A percentile compares a stretch with the other conserved stretches of the same genome.
phyloP scores from a whole-genome alignment of 768 basidiomycete species.

The Kwoniella sp. region DNA sequence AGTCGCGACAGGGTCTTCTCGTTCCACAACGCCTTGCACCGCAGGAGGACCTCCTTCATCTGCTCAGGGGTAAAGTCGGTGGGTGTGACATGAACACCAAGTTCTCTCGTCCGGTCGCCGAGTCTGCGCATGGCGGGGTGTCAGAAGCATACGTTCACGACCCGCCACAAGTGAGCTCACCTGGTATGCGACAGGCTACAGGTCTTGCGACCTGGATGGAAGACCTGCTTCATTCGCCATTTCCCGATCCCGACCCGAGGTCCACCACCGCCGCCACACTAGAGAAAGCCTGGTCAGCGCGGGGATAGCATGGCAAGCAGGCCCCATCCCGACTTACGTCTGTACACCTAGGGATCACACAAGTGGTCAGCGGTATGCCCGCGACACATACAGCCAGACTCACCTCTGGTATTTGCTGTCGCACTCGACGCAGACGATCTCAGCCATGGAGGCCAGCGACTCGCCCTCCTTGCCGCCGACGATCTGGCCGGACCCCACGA shows the following conservation, averaged over 20 bases:
- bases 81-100: conserved; percentile 45
- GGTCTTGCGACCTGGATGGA: conserved; percentile 47
- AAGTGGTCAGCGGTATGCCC: neutral
- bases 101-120: conserved; percentile 38
- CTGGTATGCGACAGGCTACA: conserved; percentile 46
- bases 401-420: conserved; percentile 45
- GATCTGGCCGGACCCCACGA: conserved; percentile 28
- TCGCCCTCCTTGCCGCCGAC: conserved; percentile 23
- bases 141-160: neutral
- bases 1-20: conserved; percentile 44
- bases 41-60: conserved; percentile 39
- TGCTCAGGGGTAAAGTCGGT: conserved; percentile 38
- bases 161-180: too few relatives aligned
- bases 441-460: conserved; percentile 21
- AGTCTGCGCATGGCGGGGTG: conserved; percentile 27
- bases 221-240: conserved; percentile 50
- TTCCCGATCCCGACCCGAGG: conserved; percentile 49
- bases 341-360: conserved; percentile 10
- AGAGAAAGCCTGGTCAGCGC: neutral
- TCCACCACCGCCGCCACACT: conserved; percentile 50
- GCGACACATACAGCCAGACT: conserved; percentile 1
- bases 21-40: conserved; percentile 42
- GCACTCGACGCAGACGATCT: conserved; percentile 39
- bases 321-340: conserved; percentile 7
- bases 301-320: neutral